A percentile compares a stretch with the other conserved stretches of the same genome.
Conservation (phyloP, 2,329 filamentous ascomycete genomes). For the Calonectria crousiana region DNA sequence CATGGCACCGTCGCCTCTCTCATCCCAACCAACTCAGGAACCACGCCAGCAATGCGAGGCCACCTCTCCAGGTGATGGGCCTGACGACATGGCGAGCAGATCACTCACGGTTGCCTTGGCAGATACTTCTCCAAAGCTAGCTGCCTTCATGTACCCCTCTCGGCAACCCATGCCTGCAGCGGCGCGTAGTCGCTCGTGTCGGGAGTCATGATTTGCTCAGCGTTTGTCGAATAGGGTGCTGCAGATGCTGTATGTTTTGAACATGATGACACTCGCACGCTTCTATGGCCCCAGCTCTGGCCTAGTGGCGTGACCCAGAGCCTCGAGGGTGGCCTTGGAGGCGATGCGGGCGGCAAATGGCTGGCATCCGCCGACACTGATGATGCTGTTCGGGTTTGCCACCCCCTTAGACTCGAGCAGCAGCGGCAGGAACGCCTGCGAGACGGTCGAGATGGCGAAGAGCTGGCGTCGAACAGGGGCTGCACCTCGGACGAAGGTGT, state of each 20-base stretch:
- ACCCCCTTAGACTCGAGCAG: constrained; percentile 18
- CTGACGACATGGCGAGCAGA: constrained; percentile 11
- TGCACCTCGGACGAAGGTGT: constrained; percentile 15
- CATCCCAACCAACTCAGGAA: constrained; percentile 28
- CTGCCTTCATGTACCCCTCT: not conserved
- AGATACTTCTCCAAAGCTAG: constrained; percentile 6
- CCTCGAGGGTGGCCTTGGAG: constrained; percentile 22
- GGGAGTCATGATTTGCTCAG: constrained; percentile 9
- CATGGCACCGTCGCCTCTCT: constrained; percentile 23
- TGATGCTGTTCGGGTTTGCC: constrained; percentile 24
- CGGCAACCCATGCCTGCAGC: constrained; percentile 12
- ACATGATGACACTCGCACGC: constrained; percentile 7
- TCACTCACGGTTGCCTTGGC: constrained; percentile 16
- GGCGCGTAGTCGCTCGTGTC: constrained; percentile 22
- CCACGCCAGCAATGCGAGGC: constrained; percentile 22
- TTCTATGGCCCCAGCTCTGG: constrained; percentile 16
- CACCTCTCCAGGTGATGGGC: constrained; percentile 26
- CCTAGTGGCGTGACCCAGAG: constrained; percentile 7
- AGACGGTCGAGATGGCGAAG: constrained; percentile 18
- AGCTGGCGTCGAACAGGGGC: constrained; percentile 23
- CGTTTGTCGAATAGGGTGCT: constrained; percentile 21
- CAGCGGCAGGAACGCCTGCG: constrained; percentile 30
- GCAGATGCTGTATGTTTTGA: constrained; percentile 16
- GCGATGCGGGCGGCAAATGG: constrained; percentile 17
- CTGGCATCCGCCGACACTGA: constrained; percentile 14